A percentile compares a stretch with the other conserved stretches of the same genome.
Evolutionary conservation across 2,329 filamentous ascomycete species (phyloP).

Genomic region (Ascochyta koolunga): DNA sequence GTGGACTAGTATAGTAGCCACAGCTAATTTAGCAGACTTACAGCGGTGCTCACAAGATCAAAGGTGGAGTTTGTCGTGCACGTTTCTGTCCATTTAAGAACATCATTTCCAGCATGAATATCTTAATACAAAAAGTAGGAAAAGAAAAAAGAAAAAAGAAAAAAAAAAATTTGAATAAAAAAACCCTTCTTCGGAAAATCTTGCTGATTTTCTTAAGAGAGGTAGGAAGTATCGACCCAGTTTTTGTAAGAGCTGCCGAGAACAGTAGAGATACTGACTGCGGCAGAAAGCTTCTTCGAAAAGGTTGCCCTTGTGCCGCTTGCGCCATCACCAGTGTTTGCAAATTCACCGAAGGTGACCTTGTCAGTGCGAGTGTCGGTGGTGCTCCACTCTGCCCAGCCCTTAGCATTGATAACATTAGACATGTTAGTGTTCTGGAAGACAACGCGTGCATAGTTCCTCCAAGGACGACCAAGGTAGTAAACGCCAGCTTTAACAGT

Average conservation of each 20-base stretch:
- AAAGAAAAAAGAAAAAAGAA: no score
- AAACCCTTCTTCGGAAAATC: no score
- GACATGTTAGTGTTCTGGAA: slow-evolving; percentile 60
- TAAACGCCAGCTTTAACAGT: slow-evolving; percentile 49
- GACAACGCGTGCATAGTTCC: slow-evolving; percentile 57
- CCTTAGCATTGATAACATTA: slow-evolving; percentile 63
- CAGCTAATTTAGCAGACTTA: no score
- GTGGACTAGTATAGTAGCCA: no score
- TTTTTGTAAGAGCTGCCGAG: slow-evolving; percentile 48
- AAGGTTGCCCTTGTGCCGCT: slow-evolving; percentile 60
- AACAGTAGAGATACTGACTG: slow-evolving; percentile 53
- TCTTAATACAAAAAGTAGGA: slow-evolving; percentile 17
- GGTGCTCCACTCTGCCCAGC: slow-evolving; percentile 64
- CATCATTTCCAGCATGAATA: slow-evolving; percentile 8
- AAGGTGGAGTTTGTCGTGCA: not conserved
- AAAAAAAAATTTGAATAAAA: no score
- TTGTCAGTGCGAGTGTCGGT: slow-evolving; percentile 57
- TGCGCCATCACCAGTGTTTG: slow-evolving; percentile 64
- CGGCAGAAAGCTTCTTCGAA: slow-evolving; percentile 47
- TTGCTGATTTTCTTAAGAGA: slow-evolving; percentile 19
- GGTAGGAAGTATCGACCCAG: slow-evolving; percentile 43
- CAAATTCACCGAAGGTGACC: slow-evolving; percentile 65
- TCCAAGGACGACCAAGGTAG: slow-evolving; percentile 62
- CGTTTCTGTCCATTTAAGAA: slow-evolving; percentile 40
- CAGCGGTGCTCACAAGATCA: not conserved